These are phyloP conservation scores for Phytopythium kandeliae DNA, from an alignment of 352 stramenopile species.

Conservation along the genomic window DNA sequence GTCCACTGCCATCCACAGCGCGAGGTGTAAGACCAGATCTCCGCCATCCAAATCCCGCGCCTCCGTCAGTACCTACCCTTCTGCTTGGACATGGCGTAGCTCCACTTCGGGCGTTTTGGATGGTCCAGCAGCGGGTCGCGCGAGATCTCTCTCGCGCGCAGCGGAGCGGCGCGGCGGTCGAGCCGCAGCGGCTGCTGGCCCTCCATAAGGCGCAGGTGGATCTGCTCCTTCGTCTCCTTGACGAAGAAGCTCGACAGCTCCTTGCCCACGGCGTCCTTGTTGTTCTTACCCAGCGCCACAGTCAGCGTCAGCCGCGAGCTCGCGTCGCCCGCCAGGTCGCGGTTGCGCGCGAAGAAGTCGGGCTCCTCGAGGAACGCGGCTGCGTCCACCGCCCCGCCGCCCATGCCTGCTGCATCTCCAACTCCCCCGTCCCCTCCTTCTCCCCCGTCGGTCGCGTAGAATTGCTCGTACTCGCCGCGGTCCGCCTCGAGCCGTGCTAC, in stretches of 20 bases:
- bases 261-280: conserved; percentile 76
- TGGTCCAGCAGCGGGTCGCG: conserved; percentile 70
- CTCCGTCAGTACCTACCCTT: conserved; percentile 29
- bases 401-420: conserved; percentile 16
- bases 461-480: conserved; percentile 53
- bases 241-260: conserved; percentile 84
- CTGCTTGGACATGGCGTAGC: conserved; percentile 81
- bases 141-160: conserved; percentile 54
- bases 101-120: conserved; percentile 63
- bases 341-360: conserved; percentile 66
- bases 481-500: conserved; percentile 39
- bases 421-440: conserved; percentile 18
- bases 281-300: conserved; percentile 75
- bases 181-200: conserved; percentile 64
- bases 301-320: conserved; percentile 70
- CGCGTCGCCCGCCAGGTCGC: conserved; percentile 55
- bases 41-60: no score
- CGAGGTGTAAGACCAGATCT: no score
- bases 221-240: conserved; percentile 85
- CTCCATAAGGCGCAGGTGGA: conserved; percentile 81
- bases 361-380: conserved; percentile 36
- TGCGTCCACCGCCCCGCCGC: conserved; percentile 18
- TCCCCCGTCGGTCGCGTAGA: conserved; percentile 21
- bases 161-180: conserved; percentile 35
- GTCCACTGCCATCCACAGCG: conserved; percentile 67